Evolutionary conservation across 441 rosid genomes (phyloP).

Genomic region (Gossypium trilobum): DNA sequence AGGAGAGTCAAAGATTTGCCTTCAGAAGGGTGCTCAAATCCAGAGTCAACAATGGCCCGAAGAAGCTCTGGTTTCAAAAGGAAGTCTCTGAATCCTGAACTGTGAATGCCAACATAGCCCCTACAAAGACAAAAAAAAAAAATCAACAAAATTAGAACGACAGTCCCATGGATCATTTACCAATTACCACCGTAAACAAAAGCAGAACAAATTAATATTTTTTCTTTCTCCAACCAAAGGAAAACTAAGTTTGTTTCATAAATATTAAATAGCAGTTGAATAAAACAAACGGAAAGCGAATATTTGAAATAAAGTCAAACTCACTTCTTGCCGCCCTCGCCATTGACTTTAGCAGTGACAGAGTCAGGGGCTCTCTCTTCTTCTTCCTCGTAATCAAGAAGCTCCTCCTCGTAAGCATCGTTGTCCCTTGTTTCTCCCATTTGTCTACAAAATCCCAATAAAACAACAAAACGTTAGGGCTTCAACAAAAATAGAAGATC

Average conservation of each 20-base stretch:
- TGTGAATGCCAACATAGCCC: slow-evolving; percentile 97
- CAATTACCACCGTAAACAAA: background rate
- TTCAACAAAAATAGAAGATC: background rate
- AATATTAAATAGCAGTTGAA: background rate
- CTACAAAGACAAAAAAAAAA: slow-evolving; percentile 17
- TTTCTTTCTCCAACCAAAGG: background rate
- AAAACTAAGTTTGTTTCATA: background rate
- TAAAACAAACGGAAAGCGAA: background rate
- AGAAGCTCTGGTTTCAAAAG: slow-evolving; percentile 98
- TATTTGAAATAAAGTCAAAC: slow-evolving; percentile 13
- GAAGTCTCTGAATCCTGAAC: slow-evolving; percentile 98
- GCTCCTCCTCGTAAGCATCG: slow-evolving; percentile 99
- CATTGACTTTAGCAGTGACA: slow-evolving; percentile 60
- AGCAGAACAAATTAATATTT: background rate
- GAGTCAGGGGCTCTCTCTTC: slow-evolving; percentile 82
- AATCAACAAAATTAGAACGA: background rate
- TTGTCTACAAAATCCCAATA: slow-evolving; percentile 16
- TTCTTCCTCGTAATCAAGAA: slow-evolving; percentile 90
- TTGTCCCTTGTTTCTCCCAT: slow-evolving; percentile 92
- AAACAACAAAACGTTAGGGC: background rate
- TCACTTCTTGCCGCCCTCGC: slow-evolving; percentile 81
- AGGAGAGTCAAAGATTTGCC: slow-evolving; percentile 32
- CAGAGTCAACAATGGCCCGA: slow-evolving; percentile 90
- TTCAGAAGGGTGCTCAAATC: slow-evolving; percentile 99
- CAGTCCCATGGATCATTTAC: background rate